These are phyloP conservation scores for Ascochyta fabae DNA, from an alignment of 2,329 filamentous ascomycete genomes.

Conservation along the genomic window DNA sequence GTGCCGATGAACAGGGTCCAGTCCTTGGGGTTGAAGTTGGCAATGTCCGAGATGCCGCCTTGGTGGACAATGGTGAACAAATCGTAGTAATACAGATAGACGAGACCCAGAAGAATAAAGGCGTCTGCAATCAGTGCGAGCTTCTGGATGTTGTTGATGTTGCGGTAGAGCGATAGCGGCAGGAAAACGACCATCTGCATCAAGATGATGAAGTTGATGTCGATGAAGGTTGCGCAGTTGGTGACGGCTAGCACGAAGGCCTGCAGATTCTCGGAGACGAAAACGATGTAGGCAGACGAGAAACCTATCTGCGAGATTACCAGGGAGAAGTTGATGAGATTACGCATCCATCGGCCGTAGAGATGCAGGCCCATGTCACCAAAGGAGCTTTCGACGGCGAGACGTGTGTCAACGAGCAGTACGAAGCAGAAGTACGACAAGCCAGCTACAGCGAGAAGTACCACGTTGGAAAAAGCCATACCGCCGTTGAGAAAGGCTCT, in stretches of 20 bases:
- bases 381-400: constrained; percentile 91
- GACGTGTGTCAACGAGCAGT: constrained; percentile 82
- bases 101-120: constrained; percentile 89
- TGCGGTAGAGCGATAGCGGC: constrained; percentile 89
- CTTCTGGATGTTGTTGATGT: constrained; percentile 96
- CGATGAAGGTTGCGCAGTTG: constrained; percentile 82
- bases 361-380: constrained; percentile 94
- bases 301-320: constrained; percentile 96
- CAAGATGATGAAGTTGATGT: constrained; percentile 87
- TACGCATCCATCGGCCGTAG: constrained; percentile 89
- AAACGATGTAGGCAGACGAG: constrained; percentile 93
- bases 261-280: constrained; percentile 93
- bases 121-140: constrained; percentile 91
- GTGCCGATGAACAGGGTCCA: constrained; percentile 99
- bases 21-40: constrained; percentile 85
- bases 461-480: constrained; percentile 94
- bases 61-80: constrained; percentile 78
- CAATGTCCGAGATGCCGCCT: constrained; percentile 80
- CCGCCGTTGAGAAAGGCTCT: constrained; percentile 94
- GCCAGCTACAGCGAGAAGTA: constrained; percentile 82
- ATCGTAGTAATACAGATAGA: constrained; percentile 97
- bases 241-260: constrained; percentile 93
- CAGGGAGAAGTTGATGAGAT: constrained; percentile 86
- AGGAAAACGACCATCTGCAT: constrained; percentile 96
- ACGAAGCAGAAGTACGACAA: constrained; percentile 99